Conservation (phyloP, 2,329 filamentous ascomycete genomes). For the Mycosphaerella sp. region DNA sequence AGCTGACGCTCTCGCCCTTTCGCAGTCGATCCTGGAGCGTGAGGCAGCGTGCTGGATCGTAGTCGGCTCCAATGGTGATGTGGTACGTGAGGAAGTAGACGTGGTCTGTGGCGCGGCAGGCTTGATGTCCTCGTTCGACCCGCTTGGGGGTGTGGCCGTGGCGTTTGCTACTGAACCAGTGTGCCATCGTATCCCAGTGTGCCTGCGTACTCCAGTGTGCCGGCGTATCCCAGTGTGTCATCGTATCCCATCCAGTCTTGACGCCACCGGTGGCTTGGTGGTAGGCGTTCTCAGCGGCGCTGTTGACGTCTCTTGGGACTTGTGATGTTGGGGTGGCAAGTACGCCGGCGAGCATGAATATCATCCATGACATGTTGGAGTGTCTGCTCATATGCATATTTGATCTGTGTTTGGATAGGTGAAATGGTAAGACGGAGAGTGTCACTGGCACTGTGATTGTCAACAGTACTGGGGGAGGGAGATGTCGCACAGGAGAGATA, state of each 20-base stretch:
- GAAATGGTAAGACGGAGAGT: too few relatives aligned
- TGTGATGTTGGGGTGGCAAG: too few relatives aligned
- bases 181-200: too few relatives aligned
- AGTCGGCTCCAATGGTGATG: constrained; percentile 1
- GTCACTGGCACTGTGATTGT: too few relatives aligned
- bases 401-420: too few relatives aligned
- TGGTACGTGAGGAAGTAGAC: constrained; percentile 7
- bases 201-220: too few relatives aligned
- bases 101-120: constrained; percentile 5
- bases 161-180: background rate
- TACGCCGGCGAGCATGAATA: too few relatives aligned
- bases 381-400: too few relatives aligned
- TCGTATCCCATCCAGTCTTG: background rate
- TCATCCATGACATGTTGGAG: too few relatives aligned
- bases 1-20: background rate
- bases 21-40: background rate
- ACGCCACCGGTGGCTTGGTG: background rate
- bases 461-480: too few relatives aligned
- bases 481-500: background rate
- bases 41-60: background rate
- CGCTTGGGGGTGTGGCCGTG: background rate
- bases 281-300: background rate
- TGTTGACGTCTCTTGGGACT: background rate
- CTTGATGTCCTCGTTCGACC: background rate
- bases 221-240: background rate